Base-by-base conservation (phyloP, 495 filamentous ascomycete species). In the Annulohypoxylon moriforme region DNA sequence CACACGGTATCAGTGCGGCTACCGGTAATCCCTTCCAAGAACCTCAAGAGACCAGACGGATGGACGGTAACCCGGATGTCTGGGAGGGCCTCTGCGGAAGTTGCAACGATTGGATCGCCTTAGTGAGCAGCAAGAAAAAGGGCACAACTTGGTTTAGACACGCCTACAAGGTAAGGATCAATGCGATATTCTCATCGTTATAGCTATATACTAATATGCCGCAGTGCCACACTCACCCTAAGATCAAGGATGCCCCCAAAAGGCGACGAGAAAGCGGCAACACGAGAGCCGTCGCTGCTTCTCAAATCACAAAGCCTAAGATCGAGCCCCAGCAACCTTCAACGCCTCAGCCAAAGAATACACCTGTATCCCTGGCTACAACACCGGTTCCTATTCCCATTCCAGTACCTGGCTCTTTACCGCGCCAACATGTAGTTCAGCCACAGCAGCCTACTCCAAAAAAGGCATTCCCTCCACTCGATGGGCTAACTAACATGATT, bases 61-160 rank as follows among this genome's bases (percentile, higher is more conserved):
- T 92, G 85, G 90, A 93, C 75, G 89, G 90, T n/a, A 93, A 92
- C 72, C 86, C 90, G 9, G 91, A 93, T 70, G 89, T 92, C 14
- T 94, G 92, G 92, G 91, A 94, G 77, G 92, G 92, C 6, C 81
- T 92, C 8, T 94, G 92, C 72, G 89, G 90, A 33, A 90, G 88
- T 57, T 94, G 92, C 76, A 89, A 88, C 59, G 90, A 93, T 40
- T 94, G 92, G 92, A 90, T 93, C 64, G 87, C 90, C 13, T 79
- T 94, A 46, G 89, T 92, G 44, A 93, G 89, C 78, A 93, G 89
- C 74, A 94, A 93, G 84, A 94, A 93, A 84, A 94, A 94, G 81
- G 92, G 92, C 2, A 93, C 91, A 4, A 92, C 91, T 4, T 94
- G 92, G 92, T 94, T 94, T 71, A 83, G 92, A 68, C 92, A 94